Conservation (phyloP, 345 rosid genomes). For the Microcos paniculata region DNA sequence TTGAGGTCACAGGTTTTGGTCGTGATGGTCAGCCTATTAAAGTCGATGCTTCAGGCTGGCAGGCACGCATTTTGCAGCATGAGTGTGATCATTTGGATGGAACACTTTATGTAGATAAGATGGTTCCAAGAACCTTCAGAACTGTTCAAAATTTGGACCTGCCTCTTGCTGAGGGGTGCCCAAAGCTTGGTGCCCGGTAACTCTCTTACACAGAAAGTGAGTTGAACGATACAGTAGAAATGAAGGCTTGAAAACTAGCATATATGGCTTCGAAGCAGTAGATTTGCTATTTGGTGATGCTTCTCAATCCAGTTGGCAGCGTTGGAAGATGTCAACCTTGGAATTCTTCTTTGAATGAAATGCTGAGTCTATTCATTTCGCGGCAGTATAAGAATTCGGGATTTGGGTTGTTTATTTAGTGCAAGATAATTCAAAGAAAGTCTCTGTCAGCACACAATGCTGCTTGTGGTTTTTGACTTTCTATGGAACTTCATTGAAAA, state of each 20-base stretch:
- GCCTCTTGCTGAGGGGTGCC: constrained; percentile 84
- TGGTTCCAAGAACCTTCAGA: constrained; percentile 80
- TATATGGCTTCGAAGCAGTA: neutral
- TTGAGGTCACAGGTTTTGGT: constrained; percentile 73
- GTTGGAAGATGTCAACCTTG: neutral
- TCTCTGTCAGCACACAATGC: neutral
- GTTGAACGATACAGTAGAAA: neutral
- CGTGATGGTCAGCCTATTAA: constrained; percentile 59
- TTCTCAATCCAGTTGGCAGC: neutral
- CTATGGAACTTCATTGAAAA: neutral
- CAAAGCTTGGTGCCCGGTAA: constrained; percentile 57
- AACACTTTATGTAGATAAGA: constrained; percentile 79
- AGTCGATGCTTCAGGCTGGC: constrained; percentile 91
- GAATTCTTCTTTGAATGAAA: neutral
- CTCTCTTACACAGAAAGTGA: neutral
- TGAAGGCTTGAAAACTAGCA: neutral
- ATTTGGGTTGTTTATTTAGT: neutral
- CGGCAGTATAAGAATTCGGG: neutral
- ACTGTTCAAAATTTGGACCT: constrained; percentile 68
- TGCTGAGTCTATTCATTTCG: neutral
- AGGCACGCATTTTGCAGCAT: constrained; percentile 86
- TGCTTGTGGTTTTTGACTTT: neutral
- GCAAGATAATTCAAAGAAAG: neutral
- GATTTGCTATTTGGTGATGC: neutral
- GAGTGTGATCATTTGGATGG: constrained; percentile 94